Evolutionary conservation across 305 asterid genomes (phyloP).

Genomic region (Fraxinus platypoda): DNA sequence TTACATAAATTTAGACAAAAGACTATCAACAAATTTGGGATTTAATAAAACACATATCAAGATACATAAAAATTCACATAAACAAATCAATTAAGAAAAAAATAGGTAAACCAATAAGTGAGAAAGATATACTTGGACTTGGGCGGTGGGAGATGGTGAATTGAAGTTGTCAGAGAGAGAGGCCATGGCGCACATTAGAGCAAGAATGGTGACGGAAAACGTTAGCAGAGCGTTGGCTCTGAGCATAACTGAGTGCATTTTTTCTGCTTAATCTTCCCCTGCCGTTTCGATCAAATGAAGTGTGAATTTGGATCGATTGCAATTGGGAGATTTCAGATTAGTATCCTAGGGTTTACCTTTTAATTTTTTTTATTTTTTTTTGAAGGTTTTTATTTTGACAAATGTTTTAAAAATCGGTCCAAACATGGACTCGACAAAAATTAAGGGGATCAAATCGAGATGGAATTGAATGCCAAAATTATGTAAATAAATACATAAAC

Average conservation of each 20-base stretch:
- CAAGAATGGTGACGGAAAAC: slow-evolving; percentile 44
- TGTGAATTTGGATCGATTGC: background rate
- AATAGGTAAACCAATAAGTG: background rate
- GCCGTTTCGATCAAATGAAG: background rate
- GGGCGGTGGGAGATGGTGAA: slow-evolving; percentile 37
- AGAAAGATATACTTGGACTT: slow-evolving; percentile 33
- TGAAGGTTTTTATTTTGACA: no score
- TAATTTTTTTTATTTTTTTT: no score
- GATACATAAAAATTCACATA: background rate
- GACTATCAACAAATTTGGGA: background rate
- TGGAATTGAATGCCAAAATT: no score
- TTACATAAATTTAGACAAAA: background rate
- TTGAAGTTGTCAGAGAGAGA: slow-evolving; percentile 49
- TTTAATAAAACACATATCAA: background rate
- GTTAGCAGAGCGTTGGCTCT: slow-evolving; percentile 51
- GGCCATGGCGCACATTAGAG: slow-evolving; percentile 44
- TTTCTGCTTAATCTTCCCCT: background rate
- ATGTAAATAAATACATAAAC: no score
- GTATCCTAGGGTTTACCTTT: background rate
- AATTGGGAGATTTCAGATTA: background rate
- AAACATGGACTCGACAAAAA: no score
- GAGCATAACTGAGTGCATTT: slow-evolving; percentile 44
- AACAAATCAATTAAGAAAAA: background rate
- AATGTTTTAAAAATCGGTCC: no score
- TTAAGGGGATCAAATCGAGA: no score